Base-by-base conservation (phyloP, 768 basidiomycete species). In the Podaxis sp. region DNA sequence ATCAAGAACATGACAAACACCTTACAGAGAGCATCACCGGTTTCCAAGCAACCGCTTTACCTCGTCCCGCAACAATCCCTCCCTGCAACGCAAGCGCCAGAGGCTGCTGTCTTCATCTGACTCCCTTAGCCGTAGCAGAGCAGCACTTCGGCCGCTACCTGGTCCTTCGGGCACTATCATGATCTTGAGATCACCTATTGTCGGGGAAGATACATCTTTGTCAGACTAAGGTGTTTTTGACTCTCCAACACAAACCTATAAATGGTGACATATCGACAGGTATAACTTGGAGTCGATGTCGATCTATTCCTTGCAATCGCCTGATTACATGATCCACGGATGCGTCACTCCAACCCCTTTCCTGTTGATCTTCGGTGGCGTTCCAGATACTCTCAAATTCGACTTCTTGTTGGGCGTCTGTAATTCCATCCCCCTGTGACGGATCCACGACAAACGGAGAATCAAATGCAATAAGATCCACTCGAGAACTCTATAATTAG, bases 401-500 rank as follows among this genome's bases (percentile, higher is more conserved):
- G n/a, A 66, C 63, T 36, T 65, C 66, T 38, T 57, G n/a, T 37
- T 54, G 50, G 27, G 47, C 54, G 47, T 62, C 52, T 44, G 58
- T 57, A n/a, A 27, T 51, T 38, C 60, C 71, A 62, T 25, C 53
- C 7, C 68, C 70, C 35, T 40, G 32, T 23, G 16, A 40, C 23
- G 77, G 76, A 61, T 87, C 86, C 6, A 77, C 69, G 46, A 83
- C 73, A 72, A 87, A 87, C 2, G 90, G 88, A 1, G 87, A 84
- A 69, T 93, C 90, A 40, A 93, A 80, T 7, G 84, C 76, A 62
- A 93, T 91, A 50, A 93, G 81, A 73, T 92, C 88, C 60, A 71
- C 63, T 56, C 75, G 75, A 50, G 72, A 63, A 16, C 57, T 66
- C 78, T 74, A 57, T 37, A 37, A 16, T 16, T 36, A 37, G 11